Conservation (phyloP, 768 basidiomycete species). For the Daedaleopsis nitida region DNA sequence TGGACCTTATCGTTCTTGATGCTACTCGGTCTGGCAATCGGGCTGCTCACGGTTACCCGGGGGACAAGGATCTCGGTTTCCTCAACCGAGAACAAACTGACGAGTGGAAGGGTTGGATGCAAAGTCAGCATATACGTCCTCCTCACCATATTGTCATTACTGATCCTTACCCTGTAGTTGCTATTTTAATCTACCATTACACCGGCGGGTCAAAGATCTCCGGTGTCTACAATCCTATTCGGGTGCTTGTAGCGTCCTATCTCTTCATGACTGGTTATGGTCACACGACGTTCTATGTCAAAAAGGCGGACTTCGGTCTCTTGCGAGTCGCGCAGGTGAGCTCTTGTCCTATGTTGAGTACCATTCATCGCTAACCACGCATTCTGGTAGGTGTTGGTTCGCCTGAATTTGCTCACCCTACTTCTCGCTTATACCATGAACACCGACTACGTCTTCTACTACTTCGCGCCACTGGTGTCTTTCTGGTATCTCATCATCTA, state of each 20-base stretch:
- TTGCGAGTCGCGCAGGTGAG: constrained; percentile 70
- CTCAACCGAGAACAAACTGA: constrained; percentile 92
- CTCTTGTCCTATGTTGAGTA: constrained; percentile 1
- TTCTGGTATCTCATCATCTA: constrained; percentile 91
- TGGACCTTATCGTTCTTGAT: constrained; percentile 67
- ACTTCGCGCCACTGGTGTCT: constrained; percentile 88
- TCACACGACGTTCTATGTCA: constrained; percentile 85
- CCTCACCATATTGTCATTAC: not conserved
- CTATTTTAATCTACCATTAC: constrained; percentile 92
- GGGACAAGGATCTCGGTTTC: constrained; percentile 85
- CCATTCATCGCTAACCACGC: not conserved
- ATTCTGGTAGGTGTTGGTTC: constrained; percentile 61
- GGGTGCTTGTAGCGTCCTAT: constrained; percentile 86
- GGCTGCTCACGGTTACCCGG: constrained; percentile 67
- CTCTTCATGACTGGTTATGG: constrained; percentile 95
- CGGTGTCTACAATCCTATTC: constrained; percentile 91
- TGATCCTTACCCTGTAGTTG: constrained; percentile 49
- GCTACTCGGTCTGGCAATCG: constrained; percentile 53
- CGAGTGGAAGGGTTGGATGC: constrained; percentile 99
- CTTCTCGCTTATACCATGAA: constrained; percentile 88
- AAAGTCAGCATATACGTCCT: constrained; percentile 53
- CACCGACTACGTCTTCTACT: constrained; percentile 89
- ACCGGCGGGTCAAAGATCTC: constrained; percentile 86
- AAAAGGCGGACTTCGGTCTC: constrained; percentile 86
- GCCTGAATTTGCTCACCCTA: constrained; percentile 83